Base-by-base conservation (phyloP, 257 asterid species). In the Fraxinus americana region DNA sequence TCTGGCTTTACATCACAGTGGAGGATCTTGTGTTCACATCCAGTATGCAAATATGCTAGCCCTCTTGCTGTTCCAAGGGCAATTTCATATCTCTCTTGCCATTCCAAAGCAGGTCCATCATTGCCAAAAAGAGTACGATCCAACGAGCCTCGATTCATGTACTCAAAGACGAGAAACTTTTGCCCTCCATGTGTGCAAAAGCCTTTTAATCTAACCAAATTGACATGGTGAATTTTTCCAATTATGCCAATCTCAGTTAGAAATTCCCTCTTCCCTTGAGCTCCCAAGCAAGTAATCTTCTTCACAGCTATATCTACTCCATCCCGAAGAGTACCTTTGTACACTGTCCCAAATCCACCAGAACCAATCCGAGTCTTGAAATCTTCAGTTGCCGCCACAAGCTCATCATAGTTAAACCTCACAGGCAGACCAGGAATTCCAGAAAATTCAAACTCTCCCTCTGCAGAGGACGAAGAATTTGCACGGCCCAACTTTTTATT, bases 1-100 rank as follows among this genome's bases (percentile, higher is more conserved):
- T 90, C 97, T 0, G 97, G 98, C 77, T 94, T 94, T 57, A 94
- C 85, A 17, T 94, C 98, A 13, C 98, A 94, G 74, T 94, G 98
- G 45, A 94, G 89, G 81, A 94, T 92, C 91, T 88, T 94, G 41
- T 85, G 86, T 29, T 89, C 97, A 72, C 97, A 94, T 0, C 94
- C 97, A 16, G 90, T 74, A 52, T 94, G 98, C 83, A 94, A 83
- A 76, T 92, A 93, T 11, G 95, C 92, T 5, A 92, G 89, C 59
- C 97, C 98, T 7, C 91, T 79, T 2, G 98, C 98, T 0, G 96
- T 85, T 21, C 97, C 98, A 1, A 92, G 83, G 1, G 93, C 98
- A 16, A 92, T 87, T 69, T 90, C 96, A n/a, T 70, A 83, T 72
- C 97, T 72, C 32, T 91, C 92, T 57, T 74, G 78, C 98, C 98